A percentile compares a stretch with the other conserved stretches of the same genome.
Evolutionary conservation across 768 basidiomycete species (phyloP).

Genomic region (Amanita pallidorosea): DNA sequence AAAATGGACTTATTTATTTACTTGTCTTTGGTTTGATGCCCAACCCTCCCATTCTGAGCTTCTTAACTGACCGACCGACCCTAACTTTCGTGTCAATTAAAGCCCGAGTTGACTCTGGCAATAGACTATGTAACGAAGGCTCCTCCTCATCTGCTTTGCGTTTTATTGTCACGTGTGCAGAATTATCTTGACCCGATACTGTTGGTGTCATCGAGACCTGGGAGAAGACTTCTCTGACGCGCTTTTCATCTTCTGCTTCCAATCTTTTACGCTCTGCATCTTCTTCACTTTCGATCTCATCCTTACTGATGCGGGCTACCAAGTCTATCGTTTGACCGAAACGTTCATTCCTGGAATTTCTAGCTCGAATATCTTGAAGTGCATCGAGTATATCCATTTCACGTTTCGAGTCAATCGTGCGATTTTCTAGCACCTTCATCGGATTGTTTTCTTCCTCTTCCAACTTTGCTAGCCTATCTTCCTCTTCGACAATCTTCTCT

Average conservation of each 20-base stretch:
- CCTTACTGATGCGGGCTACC: constrained; percentile 44
- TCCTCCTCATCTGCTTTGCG: constrained; percentile 77
- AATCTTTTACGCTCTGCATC: constrained; percentile 57
- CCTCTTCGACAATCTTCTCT: constrained; percentile 64
- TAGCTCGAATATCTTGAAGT: constrained; percentile 81
- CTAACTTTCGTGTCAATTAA: constrained; percentile 41
- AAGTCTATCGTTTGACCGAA: constrained; percentile 69
- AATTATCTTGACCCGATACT: constrained; percentile 9
- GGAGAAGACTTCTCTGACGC: constrained; percentile 82
- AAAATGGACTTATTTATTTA: not conserved
- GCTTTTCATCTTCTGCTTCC: constrained; percentile 87
- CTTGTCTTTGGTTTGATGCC: constrained; percentile 60
- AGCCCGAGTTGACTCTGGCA: constrained; percentile 56
- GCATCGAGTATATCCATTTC: constrained; percentile 99
- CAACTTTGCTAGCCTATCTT: constrained; percentile 73
- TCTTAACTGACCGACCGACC: constrained; percentile 34
- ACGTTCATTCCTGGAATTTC: constrained; percentile 83
- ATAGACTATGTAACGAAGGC: constrained; percentile 55
- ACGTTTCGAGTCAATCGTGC: constrained; percentile 83
- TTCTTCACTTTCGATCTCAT: constrained; percentile 72
- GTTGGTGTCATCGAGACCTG: constrained; percentile 41
- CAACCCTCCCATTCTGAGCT: constrained; percentile 49
- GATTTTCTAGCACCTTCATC: constrained; percentile 94
- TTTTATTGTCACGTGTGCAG: constrained; percentile 58
- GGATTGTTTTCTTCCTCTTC: constrained; percentile 95